Evolutionary conservation across 2,329 filamentous ascomycete species (phyloP).

Genomic region (Ascochyta lentis): DNA sequence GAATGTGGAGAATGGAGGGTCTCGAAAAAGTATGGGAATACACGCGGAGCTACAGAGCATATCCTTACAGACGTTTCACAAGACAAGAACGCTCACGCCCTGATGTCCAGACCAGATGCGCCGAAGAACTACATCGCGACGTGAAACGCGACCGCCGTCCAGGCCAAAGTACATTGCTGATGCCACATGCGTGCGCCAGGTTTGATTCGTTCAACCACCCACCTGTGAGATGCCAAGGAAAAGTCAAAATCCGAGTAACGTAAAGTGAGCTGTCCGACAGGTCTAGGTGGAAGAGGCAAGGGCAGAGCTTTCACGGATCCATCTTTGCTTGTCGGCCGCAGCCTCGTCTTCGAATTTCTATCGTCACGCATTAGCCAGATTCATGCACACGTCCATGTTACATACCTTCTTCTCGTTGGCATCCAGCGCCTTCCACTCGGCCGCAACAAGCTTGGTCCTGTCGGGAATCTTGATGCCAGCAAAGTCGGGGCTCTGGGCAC

Average conservation of each 20-base stretch:
- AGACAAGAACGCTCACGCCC: constrained; percentile 4
- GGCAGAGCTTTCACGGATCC: constrained; percentile 10
- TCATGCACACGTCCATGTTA: background rate
- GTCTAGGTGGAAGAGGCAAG: background rate
- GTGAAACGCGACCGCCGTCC: constrained; percentile 4
- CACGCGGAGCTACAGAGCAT: constrained; percentile 5
- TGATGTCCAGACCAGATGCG: constrained; percentile 27
- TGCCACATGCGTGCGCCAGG: constrained; percentile 6
- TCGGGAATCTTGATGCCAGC: constrained; percentile 54
- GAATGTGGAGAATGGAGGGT: too few species aligned
- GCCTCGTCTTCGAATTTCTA: constrained; percentile 41
- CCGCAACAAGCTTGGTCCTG: constrained; percentile 46
- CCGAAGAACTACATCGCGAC: background rate
- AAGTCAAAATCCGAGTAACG: constrained; percentile 4
- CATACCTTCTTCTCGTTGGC: constrained; percentile 57
- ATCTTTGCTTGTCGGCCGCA: constrained; percentile 39
- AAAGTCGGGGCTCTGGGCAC: constrained; percentile 58
- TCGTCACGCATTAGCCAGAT: constrained; percentile 27
- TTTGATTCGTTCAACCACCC: background rate
- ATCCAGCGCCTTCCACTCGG: constrained; percentile 59
- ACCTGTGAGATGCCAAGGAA: background rate
- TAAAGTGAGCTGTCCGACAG: background rate
- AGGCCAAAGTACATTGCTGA: constrained; percentile 12
- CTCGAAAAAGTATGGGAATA: background rate
- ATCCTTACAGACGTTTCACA: constrained; percentile 8